Base-by-base conservation (phyloP, 306 rosid species). In the Cicer arietinum region DNA sequence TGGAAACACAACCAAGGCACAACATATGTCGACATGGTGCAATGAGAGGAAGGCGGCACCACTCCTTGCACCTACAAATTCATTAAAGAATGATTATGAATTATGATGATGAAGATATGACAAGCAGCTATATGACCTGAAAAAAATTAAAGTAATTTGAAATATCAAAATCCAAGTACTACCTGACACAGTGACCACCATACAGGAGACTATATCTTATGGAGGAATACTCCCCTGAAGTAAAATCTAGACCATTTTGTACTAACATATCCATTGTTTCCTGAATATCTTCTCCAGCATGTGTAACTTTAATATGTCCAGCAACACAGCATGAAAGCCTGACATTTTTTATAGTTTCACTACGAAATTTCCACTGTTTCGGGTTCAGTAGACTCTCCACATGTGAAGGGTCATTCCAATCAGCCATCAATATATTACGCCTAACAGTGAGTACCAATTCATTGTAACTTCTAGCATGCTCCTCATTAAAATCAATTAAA, bases 401-500 rank as follows among this genome's bases (percentile, higher is more conserved):
- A 79, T 94, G 98, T 39, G 98, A 91, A 77, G 93, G 90, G 83
- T 94, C 98, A 75, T 90, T 91, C 98, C 98, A 94, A 79, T 94
- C 98, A 79, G 98, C 98, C 97, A 92, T 86, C 75, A 94, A 80
- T 82, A 94, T 85, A 84, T 94, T 94, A 42, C 98, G 93, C 58
- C 90, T 90, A 58, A 94, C 98, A 39, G 97, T 94, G 69, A 91
- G 92, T 76, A 89, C 90, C 80, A 94, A 78, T 79, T 94, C 97
- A 64, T 94, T 94, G 87, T 94, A 94, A 80, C 90, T 94, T 84
- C 86, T 86, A 8, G 98, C 93, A 78, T 94, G 98, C 76, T 85
- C 90, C 85, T 87, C 97, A 2, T 86, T 83, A 84, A 94, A 94
- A 86, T 90, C 85, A 12, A 91, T 78, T 71, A 80, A 84, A 54